Base-by-base conservation (phyloP, 2,329 filamentous ascomycete species). In the Aureobasidium sp. region DNA sequence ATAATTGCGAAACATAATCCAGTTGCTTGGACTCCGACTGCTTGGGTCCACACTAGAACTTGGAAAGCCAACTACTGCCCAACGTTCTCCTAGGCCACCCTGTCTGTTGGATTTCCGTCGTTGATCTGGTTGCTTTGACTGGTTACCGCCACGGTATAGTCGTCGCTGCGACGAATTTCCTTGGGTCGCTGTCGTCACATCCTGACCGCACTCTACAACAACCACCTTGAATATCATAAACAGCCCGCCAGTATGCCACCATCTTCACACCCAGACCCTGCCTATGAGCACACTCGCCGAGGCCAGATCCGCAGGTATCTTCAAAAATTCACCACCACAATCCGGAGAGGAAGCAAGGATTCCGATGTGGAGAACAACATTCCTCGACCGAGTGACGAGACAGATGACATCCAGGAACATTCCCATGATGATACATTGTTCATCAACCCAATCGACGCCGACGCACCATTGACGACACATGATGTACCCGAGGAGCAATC, bases 341-440 rank as follows among this genome's bases (percentile, higher is more conserved):
- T 60, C 47, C 57, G 57, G 25, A 60, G 47, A 52, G 57, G 57
- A 52, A 60, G 57, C 30, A 60, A 60, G 47, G 57, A 60, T 52
- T 30, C 57, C 27, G 34, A 30, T 25, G 34, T 11, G 9, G 37
- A 60, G 5, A 48, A 60, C 7, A 60, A 36, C 57, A 60, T 60
- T 60, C 57, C 57, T 36, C 47, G 42, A 27, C 25, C 30, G 15
- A 34, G 37, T 52, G 45, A 37, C 36, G 45, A 27, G 45, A 52
- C 47, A 36, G 21, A 42, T 21, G 36, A 42, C n/a, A 11, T 29
- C 10, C 47, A 36, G 27, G 57, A 60, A 44, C 57, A 60, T 60
- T 60, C 57, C 57, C 47, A 60, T 52, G 57, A 60, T 44, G 45
- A 60, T 34, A 50, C 45, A 34, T 37, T 60, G 47, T 60, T 60